phyloP scores from a whole-genome alignment of 2,329 filamentous ascomycete species.

The Penicillium sp. region DNA sequence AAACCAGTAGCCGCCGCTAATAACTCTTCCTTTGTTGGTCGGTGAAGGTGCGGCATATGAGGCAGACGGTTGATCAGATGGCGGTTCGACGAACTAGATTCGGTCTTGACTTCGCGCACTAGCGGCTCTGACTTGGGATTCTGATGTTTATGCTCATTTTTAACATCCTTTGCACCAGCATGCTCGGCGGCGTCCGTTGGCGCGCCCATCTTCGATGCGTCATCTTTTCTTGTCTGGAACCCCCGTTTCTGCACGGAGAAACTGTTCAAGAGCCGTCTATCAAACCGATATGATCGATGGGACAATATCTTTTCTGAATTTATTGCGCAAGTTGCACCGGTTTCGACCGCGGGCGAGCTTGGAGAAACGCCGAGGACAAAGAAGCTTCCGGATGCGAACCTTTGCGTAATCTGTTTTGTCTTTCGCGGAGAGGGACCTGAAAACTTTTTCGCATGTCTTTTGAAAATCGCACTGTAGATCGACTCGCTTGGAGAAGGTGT shows the following conservation, averaged over 20 bases:
- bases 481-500: slow-evolving; percentile 20
- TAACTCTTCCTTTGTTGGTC: slow-evolving; percentile 91
- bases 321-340: slow-evolving; percentile 38
- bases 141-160: slow-evolving; percentile 15
- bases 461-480: slow-evolving; percentile 22
- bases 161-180: slow-evolving; percentile 15
- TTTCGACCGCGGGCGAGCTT: slow-evolving; percentile 39
- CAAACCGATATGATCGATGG: slow-evolving; percentile 27
- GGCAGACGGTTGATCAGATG: slow-evolving; percentile 65
- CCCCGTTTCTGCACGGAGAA: slow-evolving; percentile 35
- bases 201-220: slow-evolving; percentile 20
- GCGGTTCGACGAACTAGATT: slow-evolving; percentile 30
- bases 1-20: slow-evolving; percentile 90
- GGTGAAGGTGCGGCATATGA: slow-evolving; percentile 75
- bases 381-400: slow-evolving; percentile 61
- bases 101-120: slow-evolving; percentile 22
- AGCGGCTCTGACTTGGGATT: slow-evolving; percentile 33
- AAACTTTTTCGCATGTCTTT: slow-evolving; percentile 21
- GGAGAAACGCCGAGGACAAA: slow-evolving; percentile 55
- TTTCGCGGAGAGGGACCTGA: slow-evolving; percentile 31
- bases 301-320: slow-evolving; percentile 36
- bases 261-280: slow-evolving; percentile 24
- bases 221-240: slow-evolving; percentile 37
- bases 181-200: slow-evolving; percentile 22
- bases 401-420: slow-evolving; percentile 52